A percentile compares a stretch with the other conserved stretches of the same genome.
These are phyloP conservation scores for Hyphopichia khmerensis DNA, from an alignment of 1,139 yeast genomes.

Conservation along the genomic window DNA sequence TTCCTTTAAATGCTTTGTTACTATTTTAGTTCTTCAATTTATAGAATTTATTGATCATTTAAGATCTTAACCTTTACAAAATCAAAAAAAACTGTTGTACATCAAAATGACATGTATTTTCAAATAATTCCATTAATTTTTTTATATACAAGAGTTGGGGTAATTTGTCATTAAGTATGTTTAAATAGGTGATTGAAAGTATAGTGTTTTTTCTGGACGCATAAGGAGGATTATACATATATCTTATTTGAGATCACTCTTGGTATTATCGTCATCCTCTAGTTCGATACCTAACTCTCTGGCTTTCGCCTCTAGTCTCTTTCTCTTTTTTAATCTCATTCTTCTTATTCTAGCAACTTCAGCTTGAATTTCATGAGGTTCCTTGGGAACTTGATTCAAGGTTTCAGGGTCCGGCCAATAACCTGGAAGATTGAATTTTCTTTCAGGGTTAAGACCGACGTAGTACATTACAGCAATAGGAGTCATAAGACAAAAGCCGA, in stretches of 20 bases:
- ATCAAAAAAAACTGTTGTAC: neutral
- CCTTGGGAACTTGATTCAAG: slow-evolving; percentile 86
- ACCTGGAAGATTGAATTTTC: slow-evolving; percentile 87
- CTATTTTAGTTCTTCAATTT: neutral
- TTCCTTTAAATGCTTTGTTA: neutral
- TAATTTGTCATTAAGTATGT: neutral
- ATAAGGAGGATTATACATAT: no score
- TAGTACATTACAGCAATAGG: slow-evolving; percentile 91
- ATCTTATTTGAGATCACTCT: neutral
- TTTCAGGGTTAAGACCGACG: slow-evolving; percentile 87
- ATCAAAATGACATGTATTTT: neutral
- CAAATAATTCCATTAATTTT: neutral
- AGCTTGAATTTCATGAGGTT: slow-evolving; percentile 86
- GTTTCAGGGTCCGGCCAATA: slow-evolving; percentile 98
- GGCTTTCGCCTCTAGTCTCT: slow-evolving; percentile 71
- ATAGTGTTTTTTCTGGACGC: no score
- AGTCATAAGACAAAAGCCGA: slow-evolving; percentile 80
- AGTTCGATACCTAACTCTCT: slow-evolving; percentile 61
- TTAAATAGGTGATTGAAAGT: no score
- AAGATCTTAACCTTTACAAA: neutral
- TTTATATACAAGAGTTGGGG: neutral
- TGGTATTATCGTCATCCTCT: slow-evolving; percentile 25
- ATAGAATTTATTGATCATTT: neutral
- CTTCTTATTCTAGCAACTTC: slow-evolving; percentile 84
- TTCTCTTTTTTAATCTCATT: slow-evolving; percentile 71